Conservation (phyloP, 2,329 filamentous ascomycete genomes). For the Fusarium albidum region DNA sequence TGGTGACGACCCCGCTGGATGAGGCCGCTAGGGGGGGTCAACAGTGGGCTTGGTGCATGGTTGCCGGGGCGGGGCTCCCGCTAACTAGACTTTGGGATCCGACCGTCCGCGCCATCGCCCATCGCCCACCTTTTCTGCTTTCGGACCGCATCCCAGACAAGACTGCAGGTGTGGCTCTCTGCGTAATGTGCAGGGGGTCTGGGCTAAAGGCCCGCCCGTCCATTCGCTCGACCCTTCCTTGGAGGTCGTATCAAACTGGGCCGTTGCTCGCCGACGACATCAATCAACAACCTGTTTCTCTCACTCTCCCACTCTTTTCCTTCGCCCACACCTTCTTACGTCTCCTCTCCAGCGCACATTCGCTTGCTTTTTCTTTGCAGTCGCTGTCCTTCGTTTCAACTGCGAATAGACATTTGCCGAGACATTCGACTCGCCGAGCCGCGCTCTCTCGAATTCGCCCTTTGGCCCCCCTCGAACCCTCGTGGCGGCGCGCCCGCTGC, state of each 20-base stretch:
- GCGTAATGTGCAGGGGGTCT: conserved; percentile 11
- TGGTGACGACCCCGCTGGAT: conserved; percentile 27
- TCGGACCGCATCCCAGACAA: conserved; percentile 31
- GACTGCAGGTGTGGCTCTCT: conserved; percentile 27
- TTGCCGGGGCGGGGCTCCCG: conserved; percentile 34
- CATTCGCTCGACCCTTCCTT: conserved; percentile 31
- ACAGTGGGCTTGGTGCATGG: conserved; percentile 9
- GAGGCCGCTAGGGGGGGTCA: conserved; percentile 2
- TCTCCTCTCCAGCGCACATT: conserved; percentile 14
- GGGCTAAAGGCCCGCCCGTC: conserved; percentile 10
- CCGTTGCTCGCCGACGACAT: conserved; percentile 35
- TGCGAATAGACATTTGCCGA: conserved; percentile 14
- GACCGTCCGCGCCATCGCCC: background rate
- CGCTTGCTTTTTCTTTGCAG: conserved; percentile 30
- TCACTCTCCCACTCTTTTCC: conserved; percentile 14
- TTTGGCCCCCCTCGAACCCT: conserved; percentile 6
- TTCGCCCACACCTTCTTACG: conserved; percentile 5
- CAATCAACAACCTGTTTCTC: conserved; percentile 30
- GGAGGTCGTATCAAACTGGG: conserved; percentile 21
- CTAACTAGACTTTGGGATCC: conserved; percentile 36
- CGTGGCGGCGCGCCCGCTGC: conserved; percentile 35
- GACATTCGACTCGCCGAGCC: conserved; percentile 19
- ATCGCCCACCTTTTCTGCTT: conserved; percentile 12
- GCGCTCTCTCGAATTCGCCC: background rate
- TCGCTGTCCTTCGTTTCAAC: conserved; percentile 21